Evolutionary conservation across 2,329 filamentous ascomycete species (phyloP).

Genomic region (Myriosclerotinia scirpicola): DNA sequence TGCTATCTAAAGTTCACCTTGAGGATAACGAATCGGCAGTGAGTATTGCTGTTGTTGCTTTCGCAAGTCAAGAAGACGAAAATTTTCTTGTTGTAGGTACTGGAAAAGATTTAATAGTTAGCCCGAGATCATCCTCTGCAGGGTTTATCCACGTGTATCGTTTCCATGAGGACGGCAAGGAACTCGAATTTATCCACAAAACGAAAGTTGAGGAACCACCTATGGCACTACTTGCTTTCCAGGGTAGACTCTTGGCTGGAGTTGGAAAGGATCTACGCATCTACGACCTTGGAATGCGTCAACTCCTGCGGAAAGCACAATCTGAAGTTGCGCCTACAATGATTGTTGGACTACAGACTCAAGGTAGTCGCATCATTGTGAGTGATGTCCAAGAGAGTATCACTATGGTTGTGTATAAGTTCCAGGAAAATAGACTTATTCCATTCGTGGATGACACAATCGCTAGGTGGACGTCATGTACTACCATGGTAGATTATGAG

Average conservation of each 20-base stretch:
- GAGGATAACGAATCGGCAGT: constrained; percentile 90
- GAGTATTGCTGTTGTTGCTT: constrained; percentile 79
- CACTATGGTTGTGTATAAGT: constrained; percentile 91
- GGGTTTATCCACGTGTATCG: constrained; percentile 93
- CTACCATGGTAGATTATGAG: constrained; percentile 96
- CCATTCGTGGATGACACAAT: constrained; percentile 91
- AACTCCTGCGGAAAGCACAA: constrained; percentile 89
- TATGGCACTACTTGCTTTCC: constrained; percentile 86
- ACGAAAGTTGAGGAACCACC: constrained; percentile 89
- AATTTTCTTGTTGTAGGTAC: constrained; percentile 92
- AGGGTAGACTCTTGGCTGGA: constrained; percentile 84
- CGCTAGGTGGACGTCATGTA: constrained; percentile 85
- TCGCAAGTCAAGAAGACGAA: constrained; percentile 85
- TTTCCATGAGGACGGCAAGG: constrained; percentile 80
- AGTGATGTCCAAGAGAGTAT: constrained; percentile 92
- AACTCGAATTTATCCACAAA: constrained; percentile 94
- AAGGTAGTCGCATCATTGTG: constrained; percentile 87
- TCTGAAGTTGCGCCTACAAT: constrained; percentile 74
- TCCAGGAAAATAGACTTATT: constrained; percentile 85
- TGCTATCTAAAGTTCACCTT: constrained; percentile 77
- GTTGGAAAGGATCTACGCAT: constrained; percentile 79
- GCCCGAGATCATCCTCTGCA: constrained; percentile 70
- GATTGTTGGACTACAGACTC: constrained; percentile 86
- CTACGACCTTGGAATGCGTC: constrained; percentile 90
- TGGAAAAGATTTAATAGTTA: constrained; percentile 82